Base-by-base conservation (phyloP, 2,329 filamentous ascomycete genomes). In the Botrytis galanthina region DNA sequence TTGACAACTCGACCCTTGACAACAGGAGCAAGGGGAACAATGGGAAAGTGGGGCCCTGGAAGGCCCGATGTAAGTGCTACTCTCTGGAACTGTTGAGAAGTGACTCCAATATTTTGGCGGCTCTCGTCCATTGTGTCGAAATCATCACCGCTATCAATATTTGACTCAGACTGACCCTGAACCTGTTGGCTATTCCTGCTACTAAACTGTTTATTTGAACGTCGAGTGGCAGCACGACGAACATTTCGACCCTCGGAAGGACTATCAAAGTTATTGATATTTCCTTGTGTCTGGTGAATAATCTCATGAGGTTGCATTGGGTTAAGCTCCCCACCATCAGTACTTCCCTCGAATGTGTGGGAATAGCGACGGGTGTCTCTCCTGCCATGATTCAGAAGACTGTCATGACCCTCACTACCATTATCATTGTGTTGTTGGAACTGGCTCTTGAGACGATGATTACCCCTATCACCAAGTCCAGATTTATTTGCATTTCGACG, bases 1-100 rank as follows among this genome's bases (percentile, higher is more conserved):
- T 57, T 71, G 59, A 73, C 69, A 32, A 73, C 26, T 66, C 68
- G 72, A 39, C 60, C 60, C 10, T 66, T n/a, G n/a, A 73, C 60
- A 32, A 8, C 12, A 14, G 66, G 66, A 7, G 64, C 35, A 54
- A 35, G 29, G 7, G 64, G 46, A 54, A 48, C 16, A 54, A 54
- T 6, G 20, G 64, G 26, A 18, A 69, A 57, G 3, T 37, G 37
- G 44, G 66, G 35, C 48, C 39, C 37, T 14, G 48, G 66, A 42
- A 42, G 48, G 26, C 48, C 66, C 39, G 66, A 39, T 32, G 26
- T 26, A 32, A 69, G 35, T 26, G 66, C 29, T n/a, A 57, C 66
- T 42, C 48, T 37, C n/a, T 69, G 66, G 35, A 57, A 69, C 29
- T 69, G 48, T 32, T 37, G 66, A 29, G 48, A 20, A 14, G 5